Evolutionary conservation across 2,329 filamentous ascomycete genomes (phyloP).

Genomic region (Talaromyces islandicus): DNA sequence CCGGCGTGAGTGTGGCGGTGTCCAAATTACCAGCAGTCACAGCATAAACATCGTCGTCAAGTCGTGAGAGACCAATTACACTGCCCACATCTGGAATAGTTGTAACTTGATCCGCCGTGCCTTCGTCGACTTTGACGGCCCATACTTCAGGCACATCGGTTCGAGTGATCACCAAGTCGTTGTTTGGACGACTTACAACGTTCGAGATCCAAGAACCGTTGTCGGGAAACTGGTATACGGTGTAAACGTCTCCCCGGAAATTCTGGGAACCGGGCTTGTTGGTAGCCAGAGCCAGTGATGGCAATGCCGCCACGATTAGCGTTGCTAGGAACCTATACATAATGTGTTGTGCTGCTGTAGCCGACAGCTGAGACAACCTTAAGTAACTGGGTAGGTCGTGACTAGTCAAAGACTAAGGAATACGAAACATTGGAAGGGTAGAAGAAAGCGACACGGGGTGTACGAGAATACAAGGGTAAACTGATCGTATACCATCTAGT

Average conservation of each 20-base stretch:
- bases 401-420: not conserved
- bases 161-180: slow-evolving; percentile 25
- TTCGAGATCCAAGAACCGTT: slow-evolving; percentile 28
- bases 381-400: not conserved
- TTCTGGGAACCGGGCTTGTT: slow-evolving; percentile 7
- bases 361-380: not conserved
- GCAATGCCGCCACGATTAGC: not conserved
- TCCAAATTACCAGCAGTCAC: slow-evolving; percentile 12
- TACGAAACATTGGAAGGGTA: not conserved
- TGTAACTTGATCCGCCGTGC: slow-evolving; percentile 9
- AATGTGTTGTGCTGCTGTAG: not conserved
- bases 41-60: slow-evolving; percentile 13
- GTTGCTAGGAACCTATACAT: not conserved
- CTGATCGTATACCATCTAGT: not conserved
- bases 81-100: slow-evolving; percentile 11
- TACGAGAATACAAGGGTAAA: not conserved
- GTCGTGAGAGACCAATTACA: slow-evolving; percentile 12
- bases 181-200: slow-evolving; percentile 24
- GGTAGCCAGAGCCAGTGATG: slow-evolving; percentile 4
- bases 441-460: not conserved
- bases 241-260: slow-evolving; percentile 1
- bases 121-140: slow-evolving; percentile 10
- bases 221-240: slow-evolving; percentile 19
- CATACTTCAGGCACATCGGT: slow-evolving; percentile 14
- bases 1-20: slow-evolving; percentile 1